Percentiles rank a stretch among this genome's conserved stretches.
Conservation (phyloP, 495 filamentous ascomycete genomes). For the Lindgomyces ingoldianus region DNA sequence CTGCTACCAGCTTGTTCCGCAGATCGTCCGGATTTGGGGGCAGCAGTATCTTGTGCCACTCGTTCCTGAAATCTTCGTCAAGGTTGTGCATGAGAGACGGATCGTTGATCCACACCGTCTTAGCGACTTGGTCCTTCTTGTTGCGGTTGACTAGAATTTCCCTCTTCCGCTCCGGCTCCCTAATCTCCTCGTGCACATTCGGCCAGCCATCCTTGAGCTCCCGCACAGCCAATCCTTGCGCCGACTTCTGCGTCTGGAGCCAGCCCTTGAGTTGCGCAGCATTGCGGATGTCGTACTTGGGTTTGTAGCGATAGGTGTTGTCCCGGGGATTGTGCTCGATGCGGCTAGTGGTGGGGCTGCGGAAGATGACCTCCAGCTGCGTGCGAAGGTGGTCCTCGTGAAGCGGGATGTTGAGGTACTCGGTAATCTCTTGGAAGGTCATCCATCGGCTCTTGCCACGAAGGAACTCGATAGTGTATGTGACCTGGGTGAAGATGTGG, state of each 20-base stretch:
- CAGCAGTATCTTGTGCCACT: constrained; percentile 81
- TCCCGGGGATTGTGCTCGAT: constrained; percentile 68
- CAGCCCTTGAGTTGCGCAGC: constrained; percentile 73
- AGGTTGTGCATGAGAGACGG: constrained; percentile 71
- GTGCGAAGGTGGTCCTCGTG: constrained; percentile 24
- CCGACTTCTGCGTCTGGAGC: constrained; percentile 78
- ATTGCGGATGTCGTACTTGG: constrained; percentile 74
- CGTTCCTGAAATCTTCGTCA: constrained; percentile 75
- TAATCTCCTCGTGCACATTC: constrained; percentile 73
- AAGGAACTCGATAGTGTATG: constrained; percentile 80
- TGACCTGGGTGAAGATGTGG: constrained; percentile 79
- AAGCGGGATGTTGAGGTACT: constrained; percentile 65
- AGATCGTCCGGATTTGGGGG: constrained; percentile 70
- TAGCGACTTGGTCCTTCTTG: constrained; percentile 86
- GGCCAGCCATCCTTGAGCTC: constrained; percentile 95
- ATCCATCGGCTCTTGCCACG: constrained; percentile 66
- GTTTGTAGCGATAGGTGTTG: constrained; percentile 73
- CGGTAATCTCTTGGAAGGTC: constrained; percentile 69
- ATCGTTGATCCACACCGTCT: constrained; percentile 87
- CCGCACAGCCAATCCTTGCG: constrained; percentile 75
- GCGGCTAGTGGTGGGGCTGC: constrained; percentile 56
- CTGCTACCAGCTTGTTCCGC: constrained; percentile 55
- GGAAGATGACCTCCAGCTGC: constrained; percentile 21
- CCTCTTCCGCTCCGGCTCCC: constrained; percentile 72
- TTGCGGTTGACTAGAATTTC: constrained; percentile 82